Evolutionary conservation across 805 yeast species (phyloP).

Genomic region (Starmerella potacharoeniae): DNA sequence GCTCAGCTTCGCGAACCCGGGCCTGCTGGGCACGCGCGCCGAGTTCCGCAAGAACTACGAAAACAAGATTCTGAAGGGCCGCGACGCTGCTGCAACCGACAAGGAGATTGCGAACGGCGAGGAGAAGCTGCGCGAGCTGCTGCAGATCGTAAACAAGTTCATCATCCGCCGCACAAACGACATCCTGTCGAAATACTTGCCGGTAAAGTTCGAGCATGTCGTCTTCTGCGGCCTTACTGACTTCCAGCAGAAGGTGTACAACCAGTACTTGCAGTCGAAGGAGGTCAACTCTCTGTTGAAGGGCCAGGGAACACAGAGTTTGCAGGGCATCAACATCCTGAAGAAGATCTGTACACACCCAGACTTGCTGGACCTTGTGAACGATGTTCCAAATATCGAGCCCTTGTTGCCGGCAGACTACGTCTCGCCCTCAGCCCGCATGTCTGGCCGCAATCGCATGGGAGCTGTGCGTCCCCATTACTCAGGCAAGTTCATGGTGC

Average conservation of each 20-base stretch:
- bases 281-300: constrained; percentile 56
- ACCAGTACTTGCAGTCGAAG: constrained; percentile 66
- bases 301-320: constrained; percentile 56
- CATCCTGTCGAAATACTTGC: constrained; percentile 82
- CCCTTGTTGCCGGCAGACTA: constrained; percentile 60
- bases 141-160: constrained; percentile 70
- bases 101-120: constrained; percentile 62
- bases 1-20: constrained; percentile 88
- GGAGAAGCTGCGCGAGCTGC: constrained; percentile 53
- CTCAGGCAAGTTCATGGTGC: constrained; percentile 76
- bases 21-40: constrained; percentile 67
- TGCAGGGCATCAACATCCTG: constrained; percentile 77
- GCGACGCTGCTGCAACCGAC: constrained; percentile 85
- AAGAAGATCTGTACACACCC: constrained; percentile 94
- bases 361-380: constrained; percentile 61
- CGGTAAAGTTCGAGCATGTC: constrained; percentile 93
- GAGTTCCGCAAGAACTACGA: constrained; percentile 85
- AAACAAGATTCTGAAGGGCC: constrained; percentile 61
- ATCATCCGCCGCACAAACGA: constrained; percentile 94
- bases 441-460: constrained; percentile 39
- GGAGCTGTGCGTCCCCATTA: constrained; percentile 66
- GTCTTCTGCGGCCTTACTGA: constrained; percentile 80
- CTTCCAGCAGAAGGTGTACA: constrained; percentile 60
- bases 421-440: constrained; percentile 33
- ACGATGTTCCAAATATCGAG: constrained; percentile 64